Base-by-base conservation (phyloP, 768 basidiomycete genomes). In the Kondoa malvinella region DNA sequence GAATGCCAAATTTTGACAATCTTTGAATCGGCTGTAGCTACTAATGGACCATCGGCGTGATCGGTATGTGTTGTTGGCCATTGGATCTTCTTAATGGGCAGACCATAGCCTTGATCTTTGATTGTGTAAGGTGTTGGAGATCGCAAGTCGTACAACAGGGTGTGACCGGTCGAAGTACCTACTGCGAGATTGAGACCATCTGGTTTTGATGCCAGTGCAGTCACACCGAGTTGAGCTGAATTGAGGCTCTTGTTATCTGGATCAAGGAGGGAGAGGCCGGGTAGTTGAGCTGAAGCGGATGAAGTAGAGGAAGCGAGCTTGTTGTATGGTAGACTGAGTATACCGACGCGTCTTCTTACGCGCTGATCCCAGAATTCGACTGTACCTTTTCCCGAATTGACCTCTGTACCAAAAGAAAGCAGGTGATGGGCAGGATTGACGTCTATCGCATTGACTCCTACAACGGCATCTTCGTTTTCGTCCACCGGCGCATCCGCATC, bases 1-100 rank as follows among this genome's bases (percentile, higher is more conserved):
- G 86, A 83, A 75, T 92, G 88, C 95, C 95, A 99, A 31, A 97
- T 86, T 78, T 99, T 99, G 74, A 96, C 83, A 30, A 99, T 94
- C 76, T 97, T 97, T 77, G 86, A 88, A 78, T 99, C 95, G 0
- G 91, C 89, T 76, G 87, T 92, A 66, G 92, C 80, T 21, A 99
- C 83, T 80, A 92, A 83, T 0, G 89, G 87, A 59, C 88, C 87
- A 62, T 89, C 89, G 1, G 87, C 87, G 34, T 75, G 85, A 87
- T 89, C 72, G 82, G 76, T 75, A 25, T 77, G 68, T 12, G 69
- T 67, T 73, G 92, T 88, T 25, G 96, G 83, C 95, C 95, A 99
- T 17, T 81, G 76, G 1, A 97, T 83, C 64, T 81, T 86, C 76
- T 87, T 87, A 33, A 99, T 81, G 0, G 92, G 87, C 58, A 96